Percentiles rank a stretch among this genome's conserved stretches.
Conservation (phyloP, 139 green algal species). For the Picochlorum sp. region DNA sequence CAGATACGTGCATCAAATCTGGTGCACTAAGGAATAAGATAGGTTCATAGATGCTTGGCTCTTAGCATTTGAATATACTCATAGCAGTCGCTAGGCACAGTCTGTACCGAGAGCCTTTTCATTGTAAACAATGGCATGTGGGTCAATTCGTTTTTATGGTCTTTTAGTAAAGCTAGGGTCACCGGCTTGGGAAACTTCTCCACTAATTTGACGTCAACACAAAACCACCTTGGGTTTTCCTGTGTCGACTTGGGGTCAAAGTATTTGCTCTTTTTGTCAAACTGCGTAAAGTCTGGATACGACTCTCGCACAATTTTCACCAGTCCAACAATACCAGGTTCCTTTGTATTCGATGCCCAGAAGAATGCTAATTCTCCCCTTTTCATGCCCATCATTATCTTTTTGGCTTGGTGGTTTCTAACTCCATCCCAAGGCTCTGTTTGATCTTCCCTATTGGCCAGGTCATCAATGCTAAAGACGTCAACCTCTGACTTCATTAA, state of each 20-base stretch:
- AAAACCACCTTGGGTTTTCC: slow-evolving; percentile 35
- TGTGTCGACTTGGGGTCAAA: slow-evolving; percentile 32
- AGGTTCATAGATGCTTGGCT: no score
- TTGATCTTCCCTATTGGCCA: slow-evolving; percentile 16
- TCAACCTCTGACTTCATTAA: slow-evolving; percentile 50
- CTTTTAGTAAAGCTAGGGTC: slow-evolving; percentile 45
- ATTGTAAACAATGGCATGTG: slow-evolving; percentile 41
- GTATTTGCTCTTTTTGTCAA: slow-evolving; percentile 40
- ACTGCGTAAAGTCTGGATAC: slow-evolving; percentile 52
- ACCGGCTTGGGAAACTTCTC: slow-evolving; percentile 22
- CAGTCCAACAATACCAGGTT: slow-evolving; percentile 44
- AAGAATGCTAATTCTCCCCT: slow-evolving; percentile 47
- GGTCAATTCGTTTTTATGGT: slow-evolving; percentile 15
- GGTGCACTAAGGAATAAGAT: no score
- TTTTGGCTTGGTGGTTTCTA: slow-evolving; percentile 51
- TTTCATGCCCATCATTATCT: slow-evolving; percentile 53
- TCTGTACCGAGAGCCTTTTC: slow-evolving; percentile 38
- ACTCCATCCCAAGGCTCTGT: slow-evolving; percentile 57
- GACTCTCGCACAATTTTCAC: slow-evolving; percentile 24
- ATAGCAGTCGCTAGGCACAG: slow-evolving; percentile 18
- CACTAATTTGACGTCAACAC: slow-evolving; percentile 47
- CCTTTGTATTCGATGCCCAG: slow-evolving; percentile 46
- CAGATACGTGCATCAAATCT: no score
- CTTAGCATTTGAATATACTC: slow-evolving; percentile 27
- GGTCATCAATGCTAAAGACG: slow-evolving; percentile 50